Evolutionary conservation across 208 protist species (phyloP), one percentile per base, ranked within the genome.

Genomic region (Crithidia fasciculata): DNA sequence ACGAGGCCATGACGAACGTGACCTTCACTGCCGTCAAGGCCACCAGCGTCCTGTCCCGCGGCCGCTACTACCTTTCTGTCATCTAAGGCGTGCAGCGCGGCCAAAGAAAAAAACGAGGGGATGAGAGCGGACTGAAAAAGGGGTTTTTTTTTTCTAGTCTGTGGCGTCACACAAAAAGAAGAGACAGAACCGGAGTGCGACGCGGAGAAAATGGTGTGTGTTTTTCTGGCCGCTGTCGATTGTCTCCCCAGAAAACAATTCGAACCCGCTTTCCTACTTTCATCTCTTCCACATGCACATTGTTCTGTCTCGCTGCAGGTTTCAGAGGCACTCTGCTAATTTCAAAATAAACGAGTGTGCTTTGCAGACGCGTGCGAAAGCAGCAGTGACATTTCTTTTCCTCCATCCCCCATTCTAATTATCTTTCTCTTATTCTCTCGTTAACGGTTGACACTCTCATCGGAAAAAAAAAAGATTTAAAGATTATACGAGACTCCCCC

Each of bases 1-100:
- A 78, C 40, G 60, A 54, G 9, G 10, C 40, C 2, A 62, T 78
- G 63, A 80, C 45, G 19, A 56, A 55, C 62, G 53, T 62, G 19
- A 66, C 60, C 62, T 53, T 44, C 41, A 36, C 45, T 19, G 28
- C 49, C 19, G 36, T 75, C 16, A 52, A 49, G 16, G n/a, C 16
- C 10, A 65, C 43, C 16, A 69, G 62, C 19, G 43, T 69, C 40
- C 6, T 57, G 43, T 36, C 49, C 6, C 18, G 66, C 67, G 45
- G 45, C 9, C 67, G 60, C 37, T 47, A 43, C 60, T 63, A 66
- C 53, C 53, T 79, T 8, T 56, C 53, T 15, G 41, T 55, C 53
- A 69, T 79, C 55, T 72, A 69, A 28, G 28, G 28, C 28, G 28
- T 28, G 28, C 28, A 28, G 28, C 28, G 28, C 28, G 28, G 28